Evolutionary conservation across 257 asterid species (phyloP), one percentile per base, ranked within the genome.

Genomic region (Primulina eburnea): DNA sequence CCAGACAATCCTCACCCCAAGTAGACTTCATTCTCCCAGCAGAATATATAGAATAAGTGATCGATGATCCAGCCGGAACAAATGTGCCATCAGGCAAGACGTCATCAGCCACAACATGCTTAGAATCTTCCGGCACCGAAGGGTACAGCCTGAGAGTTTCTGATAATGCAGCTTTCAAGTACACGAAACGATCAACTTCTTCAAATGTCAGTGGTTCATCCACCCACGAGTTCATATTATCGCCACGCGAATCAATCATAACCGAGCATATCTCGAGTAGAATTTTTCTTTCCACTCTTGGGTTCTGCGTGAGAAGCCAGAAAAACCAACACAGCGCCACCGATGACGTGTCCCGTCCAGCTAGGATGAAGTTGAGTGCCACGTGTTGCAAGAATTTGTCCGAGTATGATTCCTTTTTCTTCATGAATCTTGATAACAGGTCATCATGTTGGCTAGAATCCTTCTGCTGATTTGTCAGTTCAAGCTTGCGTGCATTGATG

Each of bases 321-420:
- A 92, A 92, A 84, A 89, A 92, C 98, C 98, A 92, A 81, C 96
- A 86, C 55, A 92, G 79, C 1, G 98, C 98, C 0, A 82, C 98
- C 0, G 98, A 89, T 29, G 98, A 92, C 43, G 98, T 92, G 88
- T 92, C 98, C 0, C 98, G 85, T 56, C 98, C 98, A 28, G 98
- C 98, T 76, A 92, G 87, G 85, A 92, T 88, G 88, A 92, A 92
- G 61, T 86, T 92, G 65, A 92, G 96, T 5, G 98, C 98, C 83
- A 92, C 96, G 68, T 88, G 87, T 61, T 88, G 93, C 71, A 90
- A 37, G 76, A 83, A 88, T 24, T 87, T 78, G 70, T 92, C 94
- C 0, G 94, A 71, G 75, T 89, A 86, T 6, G 94, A 80, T 57
- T 92, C 97, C 4, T 88, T 88, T 29, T 89, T 92, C 86, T 86